A percentile compares a stretch with the other conserved stretches of the same genome.
Conservation (phyloP, 2,329 filamentous ascomycete genomes). For the Furcasterigmium furcatum region DNA sequence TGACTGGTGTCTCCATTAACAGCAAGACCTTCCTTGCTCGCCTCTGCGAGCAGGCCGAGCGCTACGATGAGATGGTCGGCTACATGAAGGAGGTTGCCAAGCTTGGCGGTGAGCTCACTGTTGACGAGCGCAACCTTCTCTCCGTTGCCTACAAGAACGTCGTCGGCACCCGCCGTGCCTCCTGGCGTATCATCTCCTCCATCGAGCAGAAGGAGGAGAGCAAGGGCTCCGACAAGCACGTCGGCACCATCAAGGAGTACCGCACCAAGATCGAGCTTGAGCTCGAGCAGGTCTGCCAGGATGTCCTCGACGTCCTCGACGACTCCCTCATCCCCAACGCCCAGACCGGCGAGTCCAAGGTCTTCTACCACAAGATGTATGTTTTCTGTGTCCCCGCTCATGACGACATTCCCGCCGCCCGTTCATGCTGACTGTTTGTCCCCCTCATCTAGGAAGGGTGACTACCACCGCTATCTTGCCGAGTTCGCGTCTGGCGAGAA, state of each 20-base stretch:
- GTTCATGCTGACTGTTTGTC: background rate
- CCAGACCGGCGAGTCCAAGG: constrained; percentile 95
- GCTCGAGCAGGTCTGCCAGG: constrained; percentile 95
- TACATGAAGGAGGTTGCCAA: constrained; percentile 99
- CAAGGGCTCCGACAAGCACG: constrained; percentile 93
- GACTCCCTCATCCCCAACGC: constrained; percentile 91
- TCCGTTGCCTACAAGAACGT: constrained; percentile 99
- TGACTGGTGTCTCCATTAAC: constrained; percentile 20
- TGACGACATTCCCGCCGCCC: background rate
- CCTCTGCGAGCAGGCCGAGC: constrained; percentile 99
- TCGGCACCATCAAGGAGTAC: constrained; percentile 93
- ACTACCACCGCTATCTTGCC: constrained; percentile 98
- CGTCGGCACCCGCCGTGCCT: constrained; percentile 92
- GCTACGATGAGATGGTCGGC: constrained; percentile 99
- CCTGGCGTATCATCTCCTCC: constrained; percentile 96
- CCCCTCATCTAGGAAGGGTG: constrained; percentile 77
- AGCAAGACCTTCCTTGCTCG: constrained; percentile 99
- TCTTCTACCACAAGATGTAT: constrained; percentile 99
- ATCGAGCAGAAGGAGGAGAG: constrained; percentile 99
- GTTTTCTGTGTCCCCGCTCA: constrained; percentile 21
- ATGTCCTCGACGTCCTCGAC: constrained; percentile 93
- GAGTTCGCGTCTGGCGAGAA: constrained; percentile 94
- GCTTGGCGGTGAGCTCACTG: constrained; percentile 76
- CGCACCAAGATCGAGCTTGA: constrained; percentile 97
- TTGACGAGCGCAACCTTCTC: constrained; percentile 96